Evolutionary conservation across 129 eudicot genomes (phyloP).

Genomic region (Flaveria linearis): DNA sequence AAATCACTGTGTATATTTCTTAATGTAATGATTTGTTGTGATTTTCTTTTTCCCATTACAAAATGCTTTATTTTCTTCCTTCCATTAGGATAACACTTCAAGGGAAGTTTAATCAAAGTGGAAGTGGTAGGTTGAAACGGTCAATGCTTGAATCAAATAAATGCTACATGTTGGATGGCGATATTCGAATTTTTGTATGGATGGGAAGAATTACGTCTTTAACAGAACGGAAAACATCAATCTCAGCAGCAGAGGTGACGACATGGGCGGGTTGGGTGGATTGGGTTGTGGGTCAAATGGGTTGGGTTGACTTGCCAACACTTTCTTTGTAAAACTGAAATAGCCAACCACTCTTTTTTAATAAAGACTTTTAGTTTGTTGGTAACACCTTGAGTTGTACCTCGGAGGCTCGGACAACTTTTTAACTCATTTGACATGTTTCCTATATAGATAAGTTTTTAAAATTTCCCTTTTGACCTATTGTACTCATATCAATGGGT

Average conservation of each 20-base stretch:
- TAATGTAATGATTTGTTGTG: constrained; percentile 11
- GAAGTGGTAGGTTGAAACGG: constrained; percentile 43
- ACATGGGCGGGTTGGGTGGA: not conserved
- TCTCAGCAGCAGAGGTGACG: constrained; percentile 47
- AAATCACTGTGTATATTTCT: not conserved
- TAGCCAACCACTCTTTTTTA: not conserved
- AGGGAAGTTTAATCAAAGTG: constrained; percentile 51
- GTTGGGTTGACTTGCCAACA: not conserved
- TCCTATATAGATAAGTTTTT: not conserved
- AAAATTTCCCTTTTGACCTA: not conserved
- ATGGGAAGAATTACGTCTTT: constrained; percentile 67
- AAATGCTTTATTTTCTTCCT: not conserved
- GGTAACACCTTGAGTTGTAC: not conserved
- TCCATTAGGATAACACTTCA: constrained; percentile 48
- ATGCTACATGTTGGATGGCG: constrained; percentile 69
- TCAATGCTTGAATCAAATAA: constrained; percentile 53
- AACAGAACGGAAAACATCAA: constrained; percentile 57
- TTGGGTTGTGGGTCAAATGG: not conserved
- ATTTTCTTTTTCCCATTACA: not conserved
- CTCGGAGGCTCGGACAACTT: not conserved
- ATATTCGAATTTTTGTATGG: constrained; percentile 58
- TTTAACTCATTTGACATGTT: not conserved
- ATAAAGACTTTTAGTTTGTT: not conserved
- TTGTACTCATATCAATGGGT: not conserved
- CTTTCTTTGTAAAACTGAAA: not conserved